Base-by-base conservation (phyloP, 2,329 filamentous ascomycete species). In the Scleromitrula shiraiana region DNA sequence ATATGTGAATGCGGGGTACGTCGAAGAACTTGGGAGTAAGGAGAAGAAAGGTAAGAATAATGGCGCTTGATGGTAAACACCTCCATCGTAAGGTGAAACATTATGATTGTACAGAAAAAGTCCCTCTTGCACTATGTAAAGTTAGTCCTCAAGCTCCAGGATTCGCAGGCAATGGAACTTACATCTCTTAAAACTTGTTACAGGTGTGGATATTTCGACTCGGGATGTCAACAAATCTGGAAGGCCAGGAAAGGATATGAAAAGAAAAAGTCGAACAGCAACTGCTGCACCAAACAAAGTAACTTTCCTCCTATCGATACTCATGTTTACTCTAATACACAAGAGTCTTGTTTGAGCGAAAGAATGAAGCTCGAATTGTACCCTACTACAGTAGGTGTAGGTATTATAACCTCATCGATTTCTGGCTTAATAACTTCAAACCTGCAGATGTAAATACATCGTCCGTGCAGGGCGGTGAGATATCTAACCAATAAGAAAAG, bases 131-230 rank as follows among this genome's bases (percentile, higher is more conserved):
- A 97, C 88, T 95, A 59, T 14, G 7, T 15, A 19, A 37, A 17
- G 39, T 61, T 38, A 59, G 51, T 32, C 20, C 26, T 6, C 6
- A 5, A 23, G 0, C 9, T 7, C 17, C 9, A 14, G 14, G 30
- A 6, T 15, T 8, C 14, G 30, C 30, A n/a, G n/a, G n/a, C 3
- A 33, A 6, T 6, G 9, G 30, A n/a, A 33, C 30, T 33, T 75
- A 95, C 90, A 74, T 79, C 93, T 80, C 73, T 97, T 97, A 78
- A 96, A 98, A 77, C 91, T 95, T 59, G 88, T 96, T 39, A 97
- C 85, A 32, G 93, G 91, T 19, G 93, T 98, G 37, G 93, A 96
- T 62, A 98, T 85, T 73, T 98, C 93, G 60, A 96, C 93, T 63
- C 93, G 85, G 55, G 85, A 86, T 17, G 88, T 93, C 53, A 98